Conservation (phyloP, 768 basidiomycete species). For the Boletus rubroflammeus region DNA sequence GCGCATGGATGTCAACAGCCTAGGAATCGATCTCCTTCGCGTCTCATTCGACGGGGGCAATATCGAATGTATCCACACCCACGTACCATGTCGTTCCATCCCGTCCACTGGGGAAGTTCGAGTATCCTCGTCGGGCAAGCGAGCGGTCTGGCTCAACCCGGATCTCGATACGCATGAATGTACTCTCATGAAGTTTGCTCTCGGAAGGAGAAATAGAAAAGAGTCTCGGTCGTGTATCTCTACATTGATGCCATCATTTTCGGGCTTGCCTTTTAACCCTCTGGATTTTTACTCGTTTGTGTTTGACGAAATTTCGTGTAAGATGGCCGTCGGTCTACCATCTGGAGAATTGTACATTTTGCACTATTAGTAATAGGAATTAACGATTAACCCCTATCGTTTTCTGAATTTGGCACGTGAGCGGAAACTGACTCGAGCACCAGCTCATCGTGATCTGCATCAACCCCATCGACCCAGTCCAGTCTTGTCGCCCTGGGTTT, state of each 20-base stretch:
- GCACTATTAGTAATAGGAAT: slow-evolving; percentile 20
- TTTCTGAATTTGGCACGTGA: slow-evolving; percentile 23
- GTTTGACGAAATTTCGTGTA: slow-evolving; percentile 56
- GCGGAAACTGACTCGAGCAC: slow-evolving; percentile 11
- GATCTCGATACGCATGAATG: slow-evolving; percentile 34
- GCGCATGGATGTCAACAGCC: neutral
- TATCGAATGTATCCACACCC: neutral
- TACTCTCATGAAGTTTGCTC: slow-evolving; percentile 50
- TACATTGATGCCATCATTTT: slow-evolving; percentile 43
- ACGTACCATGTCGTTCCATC: slow-evolving; percentile 9
- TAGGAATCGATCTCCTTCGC: slow-evolving; percentile 3
- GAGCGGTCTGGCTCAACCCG: slow-evolving; percentile 17
- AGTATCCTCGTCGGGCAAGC: slow-evolving; percentile 17
- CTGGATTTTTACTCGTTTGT: slow-evolving; percentile 43
- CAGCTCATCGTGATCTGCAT: slow-evolving; percentile 1
- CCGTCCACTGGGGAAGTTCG: slow-evolving; percentile 14
- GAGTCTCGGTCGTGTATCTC: slow-evolving; percentile 6
- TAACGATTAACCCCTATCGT: slow-evolving; percentile 17
- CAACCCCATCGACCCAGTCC: neutral
- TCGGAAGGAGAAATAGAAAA: slow-evolving; percentile 16
- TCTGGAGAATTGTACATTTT: slow-evolving; percentile 54
- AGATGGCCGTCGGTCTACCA: slow-evolving; percentile 47
- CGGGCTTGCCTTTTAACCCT: slow-evolving; percentile 50
- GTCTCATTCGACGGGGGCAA: slow-evolving; percentile 14
- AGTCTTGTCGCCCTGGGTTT: neutral